Evolutionary conservation across 768 basidiomycete species (phyloP).

Genomic region (Boletus subcaerulescens): DNA sequence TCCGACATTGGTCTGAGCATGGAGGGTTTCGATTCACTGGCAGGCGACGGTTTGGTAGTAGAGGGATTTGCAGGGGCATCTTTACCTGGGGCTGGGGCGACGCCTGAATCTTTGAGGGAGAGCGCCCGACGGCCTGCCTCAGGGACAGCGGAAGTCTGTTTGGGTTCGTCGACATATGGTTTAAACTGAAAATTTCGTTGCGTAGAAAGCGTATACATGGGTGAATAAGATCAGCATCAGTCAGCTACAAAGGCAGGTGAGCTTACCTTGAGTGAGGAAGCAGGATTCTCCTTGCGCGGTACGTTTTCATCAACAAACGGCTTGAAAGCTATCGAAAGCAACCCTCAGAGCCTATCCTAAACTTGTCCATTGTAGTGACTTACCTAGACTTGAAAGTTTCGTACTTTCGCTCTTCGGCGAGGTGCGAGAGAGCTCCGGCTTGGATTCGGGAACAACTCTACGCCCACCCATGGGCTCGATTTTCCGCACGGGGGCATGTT

Average conservation of each 20-base stretch:
- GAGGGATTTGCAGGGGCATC: slow-evolving; percentile 16
- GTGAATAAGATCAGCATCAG: slow-evolving; percentile 7
- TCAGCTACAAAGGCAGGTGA: background rate
- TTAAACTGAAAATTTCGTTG: slow-evolving; percentile 46
- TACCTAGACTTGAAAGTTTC: slow-evolving; percentile 37
- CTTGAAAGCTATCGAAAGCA: slow-evolving; percentile 40
- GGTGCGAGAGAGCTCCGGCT: slow-evolving; percentile 35
- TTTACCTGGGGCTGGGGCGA: slow-evolving; percentile 10
- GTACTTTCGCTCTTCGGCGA: slow-evolving; percentile 25
- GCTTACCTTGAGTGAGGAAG: slow-evolving; percentile 22
- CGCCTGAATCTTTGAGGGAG: slow-evolving; percentile 46
- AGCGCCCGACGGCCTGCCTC: slow-evolving; percentile 42
- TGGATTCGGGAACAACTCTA: slow-evolving; percentile 18
- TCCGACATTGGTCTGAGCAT: slow-evolving; percentile 37
- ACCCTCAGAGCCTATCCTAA: slow-evolving; percentile 14
- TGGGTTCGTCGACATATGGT: slow-evolving; percentile 58
- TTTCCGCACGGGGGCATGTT: slow-evolving; percentile 68
- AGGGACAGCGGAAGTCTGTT: slow-evolving; percentile 39
- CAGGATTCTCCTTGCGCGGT: slow-evolving; percentile 42
- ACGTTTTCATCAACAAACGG: slow-evolving; percentile 69
- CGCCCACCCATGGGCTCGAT: slow-evolving; percentile 52
- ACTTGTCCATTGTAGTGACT: slow-evolving; percentile 13
- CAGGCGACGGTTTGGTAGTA: slow-evolving; percentile 27
- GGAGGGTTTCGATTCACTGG: slow-evolving; percentile 16
- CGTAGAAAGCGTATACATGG: background rate